Conservation (phyloP, 2,329 filamentous ascomycete species). For the Arthrobotrys sinensis region DNA sequence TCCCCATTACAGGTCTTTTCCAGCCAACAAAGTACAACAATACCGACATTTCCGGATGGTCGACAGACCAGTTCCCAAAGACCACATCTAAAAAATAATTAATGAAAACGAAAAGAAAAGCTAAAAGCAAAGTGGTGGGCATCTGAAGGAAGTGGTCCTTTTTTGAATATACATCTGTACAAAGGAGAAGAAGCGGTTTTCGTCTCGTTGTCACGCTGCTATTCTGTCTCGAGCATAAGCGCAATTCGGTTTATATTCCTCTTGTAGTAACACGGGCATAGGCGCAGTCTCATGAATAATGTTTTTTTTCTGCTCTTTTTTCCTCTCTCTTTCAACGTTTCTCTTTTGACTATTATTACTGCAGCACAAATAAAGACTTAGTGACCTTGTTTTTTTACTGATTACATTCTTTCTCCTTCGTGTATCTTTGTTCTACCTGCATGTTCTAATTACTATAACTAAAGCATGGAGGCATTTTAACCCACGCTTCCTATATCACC, state of each 20-base stretch:
- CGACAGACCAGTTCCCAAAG: constrained; percentile 40
- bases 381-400: constrained; percentile 37
- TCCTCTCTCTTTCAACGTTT: constrained; percentile 16
- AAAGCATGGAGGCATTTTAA: constrained; percentile 1
- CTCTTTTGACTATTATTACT: constrained; percentile 19
- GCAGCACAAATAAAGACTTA: constrained; percentile 57
- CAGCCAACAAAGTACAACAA: constrained; percentile 61
- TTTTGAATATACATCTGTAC: constrained; percentile 57
- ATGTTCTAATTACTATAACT: constrained; percentile 11
- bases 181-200: constrained; percentile 46
- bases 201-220: constrained; percentile 52
- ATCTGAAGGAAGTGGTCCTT: constrained; percentile 25
- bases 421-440: constrained; percentile 22
- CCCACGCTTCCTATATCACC: constrained; percentile 1
- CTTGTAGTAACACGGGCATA: constrained; percentile 54
- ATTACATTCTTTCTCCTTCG: constrained; percentile 30
- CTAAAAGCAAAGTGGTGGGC: constrained; percentile 11
- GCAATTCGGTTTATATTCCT: constrained; percentile 56
- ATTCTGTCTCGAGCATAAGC: constrained; percentile 60
- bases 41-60: constrained; percentile 58
- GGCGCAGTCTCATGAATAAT: constrained; percentile 60
- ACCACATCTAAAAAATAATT: constrained; percentile 18
- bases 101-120: constrained; percentile 34
- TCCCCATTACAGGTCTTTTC: constrained; percentile 35
- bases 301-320: constrained; percentile 36